Evolutionary conservation across 148 eudicot species (phyloP).

Genomic region (Rhododendron griersonianum): DNA sequence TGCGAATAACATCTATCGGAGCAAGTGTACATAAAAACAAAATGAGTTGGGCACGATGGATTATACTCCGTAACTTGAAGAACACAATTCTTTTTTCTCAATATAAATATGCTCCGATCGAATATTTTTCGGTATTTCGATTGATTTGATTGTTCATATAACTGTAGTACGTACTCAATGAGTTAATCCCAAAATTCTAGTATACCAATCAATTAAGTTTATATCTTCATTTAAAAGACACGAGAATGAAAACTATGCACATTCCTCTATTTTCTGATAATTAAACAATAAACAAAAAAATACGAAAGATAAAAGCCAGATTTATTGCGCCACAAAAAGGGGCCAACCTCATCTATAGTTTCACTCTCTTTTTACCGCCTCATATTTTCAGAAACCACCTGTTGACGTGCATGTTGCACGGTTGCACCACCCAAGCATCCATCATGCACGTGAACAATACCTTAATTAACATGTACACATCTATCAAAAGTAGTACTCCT

Average conservation of each 20-base stretch:
- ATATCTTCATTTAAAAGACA: neutral
- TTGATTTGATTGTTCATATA: neutral
- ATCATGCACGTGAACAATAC: no score
- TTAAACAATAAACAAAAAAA: neutral
- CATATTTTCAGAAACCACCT: neutral
- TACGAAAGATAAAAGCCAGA: neutral
- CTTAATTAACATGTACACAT: no score
- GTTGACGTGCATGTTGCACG: neutral
- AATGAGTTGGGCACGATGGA: neutral
- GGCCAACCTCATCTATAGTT: neutral
- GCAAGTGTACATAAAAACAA: no score
- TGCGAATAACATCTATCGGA: neutral
- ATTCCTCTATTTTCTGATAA: neutral
- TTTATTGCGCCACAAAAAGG: neutral
- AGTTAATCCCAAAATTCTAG: no score
- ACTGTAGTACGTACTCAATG: no score
- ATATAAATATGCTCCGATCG: neutral
- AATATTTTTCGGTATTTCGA: no score
- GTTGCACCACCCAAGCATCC: neutral
- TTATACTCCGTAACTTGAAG: no score
- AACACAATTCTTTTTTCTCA: no score
- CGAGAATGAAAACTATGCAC: neutral
- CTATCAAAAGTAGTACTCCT: no score
- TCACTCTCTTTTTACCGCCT: neutral
- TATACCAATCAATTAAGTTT: no score